Conservation (phyloP, 192 early-diverging fungal genomes). For the Blastocladiella britannica region DNA sequence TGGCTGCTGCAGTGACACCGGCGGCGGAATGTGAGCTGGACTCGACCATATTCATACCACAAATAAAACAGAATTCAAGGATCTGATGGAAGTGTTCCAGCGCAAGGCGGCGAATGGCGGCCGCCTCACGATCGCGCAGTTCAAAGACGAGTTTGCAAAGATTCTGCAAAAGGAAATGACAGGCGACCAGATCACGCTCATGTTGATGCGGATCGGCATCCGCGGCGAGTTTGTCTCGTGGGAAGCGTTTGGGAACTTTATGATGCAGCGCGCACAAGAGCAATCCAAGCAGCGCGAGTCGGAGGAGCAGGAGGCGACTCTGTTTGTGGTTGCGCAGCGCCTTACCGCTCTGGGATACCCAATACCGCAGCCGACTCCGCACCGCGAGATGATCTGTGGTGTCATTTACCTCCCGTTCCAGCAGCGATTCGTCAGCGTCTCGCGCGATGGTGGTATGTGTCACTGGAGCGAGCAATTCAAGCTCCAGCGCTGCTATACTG, state of each 20-base stretch:
- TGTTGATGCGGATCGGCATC: slow-evolving; percentile 42
- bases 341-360: slow-evolving; percentile 4
- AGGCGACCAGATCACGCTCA: slow-evolving; percentile 27
- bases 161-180: slow-evolving; percentile 21
- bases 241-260: slow-evolving; percentile 37
- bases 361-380: slow-evolving; percentile 14
- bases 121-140: slow-evolving; percentile 12
- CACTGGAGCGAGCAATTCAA: slow-evolving; percentile 26
- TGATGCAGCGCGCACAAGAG: slow-evolving; percentile 25
- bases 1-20: too few relatives aligned
- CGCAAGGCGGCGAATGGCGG: slow-evolving; percentile 1
- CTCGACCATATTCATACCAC: too few relatives aligned
- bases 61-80: too few relatives aligned
- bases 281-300: slow-evolving; percentile 24
- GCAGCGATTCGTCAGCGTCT: slow-evolving; percentile 16
- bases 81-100: neutral
- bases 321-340: slow-evolving; percentile 10
- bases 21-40: too few relatives aligned
- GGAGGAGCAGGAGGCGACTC: slow-evolving; percentile 9
- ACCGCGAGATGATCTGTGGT: slow-evolving; percentile 18
- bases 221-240: slow-evolving; percentile 29
- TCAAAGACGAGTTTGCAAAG: slow-evolving; percentile 22
- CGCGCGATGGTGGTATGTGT: slow-evolving; percentile 24
- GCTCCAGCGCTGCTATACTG: slow-evolving; percentile 16
- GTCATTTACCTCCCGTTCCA: slow-evolving; percentile 12